A percentile compares a stretch with the other conserved stretches of the same genome.
phyloP scores from a whole-genome alignment of 192 early-diverging fungal species.

The Entomortierella parvispora region DNA sequence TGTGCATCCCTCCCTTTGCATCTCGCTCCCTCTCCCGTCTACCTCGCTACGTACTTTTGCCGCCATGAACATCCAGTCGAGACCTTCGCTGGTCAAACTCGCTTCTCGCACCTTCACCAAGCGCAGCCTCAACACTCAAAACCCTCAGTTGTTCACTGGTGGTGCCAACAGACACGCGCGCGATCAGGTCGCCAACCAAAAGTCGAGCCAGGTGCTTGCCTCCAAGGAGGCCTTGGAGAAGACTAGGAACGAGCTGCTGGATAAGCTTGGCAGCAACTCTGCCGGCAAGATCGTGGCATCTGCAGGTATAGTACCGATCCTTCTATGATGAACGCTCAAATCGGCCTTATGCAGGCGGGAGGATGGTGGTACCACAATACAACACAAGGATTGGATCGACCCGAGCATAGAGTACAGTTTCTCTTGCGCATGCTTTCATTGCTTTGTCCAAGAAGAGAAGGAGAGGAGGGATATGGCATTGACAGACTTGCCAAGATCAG shows the following conservation, averaged over 20 bases:
- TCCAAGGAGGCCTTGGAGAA: slow-evolving; percentile 26
- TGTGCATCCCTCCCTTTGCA: neutral
- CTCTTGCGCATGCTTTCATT: neutral
- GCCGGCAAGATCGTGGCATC: slow-evolving; percentile 25
- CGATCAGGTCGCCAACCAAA: slow-evolving; percentile 10
- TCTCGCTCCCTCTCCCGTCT: neutral
- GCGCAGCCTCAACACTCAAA: slow-evolving; percentile 20
- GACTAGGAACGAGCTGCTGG: slow-evolving; percentile 27
- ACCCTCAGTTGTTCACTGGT: slow-evolving; percentile 10
- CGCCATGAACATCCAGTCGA: neutral
- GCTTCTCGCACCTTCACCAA: slow-evolving; percentile 8
- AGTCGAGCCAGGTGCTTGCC: neutral
- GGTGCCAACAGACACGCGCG: slow-evolving; percentile 13
- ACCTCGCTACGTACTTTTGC: neutral
- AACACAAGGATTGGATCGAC: too few species aligned
- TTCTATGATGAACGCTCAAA: neutral
- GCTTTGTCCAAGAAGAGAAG: neutral
- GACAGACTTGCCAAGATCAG: too few species aligned
- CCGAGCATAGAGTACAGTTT: neutral
- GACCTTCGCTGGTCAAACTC: slow-evolving; percentile 1
- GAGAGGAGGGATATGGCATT: neutral
- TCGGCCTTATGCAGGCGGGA: too few species aligned
- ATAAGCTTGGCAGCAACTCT: slow-evolving; percentile 37
- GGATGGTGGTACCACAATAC: too few species aligned
- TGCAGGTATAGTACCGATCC: slow-evolving; percentile 11